Evolutionary conservation across 1,284 basidiomycete species (phyloP).

Genomic region (Boletus calvinii): DNA sequence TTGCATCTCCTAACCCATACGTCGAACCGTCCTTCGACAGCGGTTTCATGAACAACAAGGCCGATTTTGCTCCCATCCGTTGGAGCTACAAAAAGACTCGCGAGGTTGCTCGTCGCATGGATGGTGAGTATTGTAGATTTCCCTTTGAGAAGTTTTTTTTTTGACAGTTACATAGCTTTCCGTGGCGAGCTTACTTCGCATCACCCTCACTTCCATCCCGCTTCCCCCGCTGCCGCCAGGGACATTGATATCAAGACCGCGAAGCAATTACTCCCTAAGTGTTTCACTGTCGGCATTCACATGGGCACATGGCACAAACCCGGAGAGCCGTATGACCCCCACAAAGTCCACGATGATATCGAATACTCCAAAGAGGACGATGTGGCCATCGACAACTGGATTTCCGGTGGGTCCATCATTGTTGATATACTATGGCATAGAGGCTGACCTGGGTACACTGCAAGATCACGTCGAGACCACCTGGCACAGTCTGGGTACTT

Average conservation of each 20-base stretch:
- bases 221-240: slow-evolving; percentile 53
- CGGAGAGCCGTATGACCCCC: slow-evolving; percentile 51
- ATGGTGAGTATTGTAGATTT: slow-evolving; percentile 40
- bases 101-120: slow-evolving; percentile 71
- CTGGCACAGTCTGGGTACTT: slow-evolving; percentile 64
- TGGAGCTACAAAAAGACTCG: slow-evolving; percentile 77
- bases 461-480: slow-evolving; percentile 71
- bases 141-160: background rate
- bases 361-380: slow-evolving; percentile 65
- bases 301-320: slow-evolving; percentile 71
- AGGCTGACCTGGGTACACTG: background rate
- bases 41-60: slow-evolving; percentile 76
- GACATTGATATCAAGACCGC: slow-evolving; percentile 72
- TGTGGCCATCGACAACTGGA: slow-evolving; percentile 68
- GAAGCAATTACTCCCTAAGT: slow-evolving; percentile 58
- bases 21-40: slow-evolving; percentile 64
- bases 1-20: slow-evolving; percentile 60
- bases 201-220: slow-evolving; percentile 72
- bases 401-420: slow-evolving; percentile 36
- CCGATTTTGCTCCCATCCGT: slow-evolving; percentile 71
- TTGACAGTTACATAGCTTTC: slow-evolving; percentile 44
- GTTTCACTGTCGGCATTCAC: slow-evolving; percentile 67
- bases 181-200: slow-evolving; percentile 70
- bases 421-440: background rate
- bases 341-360: slow-evolving; percentile 63